Evolutionary conservation across 2,329 filamentous ascomycete genomes (phyloP).

Genomic region (Talaromyces verruculosus): DNA sequence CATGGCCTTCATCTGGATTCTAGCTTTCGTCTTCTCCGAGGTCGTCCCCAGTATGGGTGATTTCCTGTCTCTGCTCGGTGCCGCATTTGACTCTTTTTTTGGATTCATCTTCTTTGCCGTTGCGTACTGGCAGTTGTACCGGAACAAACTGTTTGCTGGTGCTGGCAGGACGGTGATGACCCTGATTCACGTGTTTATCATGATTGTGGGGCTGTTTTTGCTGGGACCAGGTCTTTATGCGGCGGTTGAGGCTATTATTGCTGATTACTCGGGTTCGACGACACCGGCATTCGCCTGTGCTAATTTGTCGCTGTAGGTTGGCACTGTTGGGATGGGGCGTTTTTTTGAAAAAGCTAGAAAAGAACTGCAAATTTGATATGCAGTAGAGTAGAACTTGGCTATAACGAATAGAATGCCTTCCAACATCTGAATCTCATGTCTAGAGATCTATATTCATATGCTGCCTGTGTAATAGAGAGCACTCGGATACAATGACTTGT

Average conservation of each 20-base stretch:
- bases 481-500: too few species aligned
- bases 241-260: slow-evolving; percentile 54
- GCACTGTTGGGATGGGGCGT: too few species aligned
- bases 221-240: slow-evolving; percentile 55
- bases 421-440: neutral
- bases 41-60: slow-evolving; percentile 53
- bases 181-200: slow-evolving; percentile 48
- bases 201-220: slow-evolving; percentile 51
- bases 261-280: slow-evolving; percentile 48
- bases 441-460: neutral
- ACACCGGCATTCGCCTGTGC: slow-evolving; percentile 53
- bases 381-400: neutral
- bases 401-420: neutral
- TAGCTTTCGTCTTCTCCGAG: slow-evolving; percentile 51
- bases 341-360: neutral
- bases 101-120: slow-evolving; percentile 55
- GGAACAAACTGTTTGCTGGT: slow-evolving; percentile 41
- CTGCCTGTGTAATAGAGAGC: too few species aligned
- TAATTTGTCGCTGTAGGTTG: slow-evolving; percentile 47
- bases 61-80: slow-evolving; percentile 50
- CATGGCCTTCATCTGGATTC: slow-evolving; percentile 46
- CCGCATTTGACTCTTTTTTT: slow-evolving; percentile 53
- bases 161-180: slow-evolving; percentile 43
- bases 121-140: slow-evolving; percentile 50
- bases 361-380: neutral